These are phyloP conservation scores for Mycena pura DNA, from an alignment of 768 basidiomycete species.

Conservation along the genomic window DNA sequence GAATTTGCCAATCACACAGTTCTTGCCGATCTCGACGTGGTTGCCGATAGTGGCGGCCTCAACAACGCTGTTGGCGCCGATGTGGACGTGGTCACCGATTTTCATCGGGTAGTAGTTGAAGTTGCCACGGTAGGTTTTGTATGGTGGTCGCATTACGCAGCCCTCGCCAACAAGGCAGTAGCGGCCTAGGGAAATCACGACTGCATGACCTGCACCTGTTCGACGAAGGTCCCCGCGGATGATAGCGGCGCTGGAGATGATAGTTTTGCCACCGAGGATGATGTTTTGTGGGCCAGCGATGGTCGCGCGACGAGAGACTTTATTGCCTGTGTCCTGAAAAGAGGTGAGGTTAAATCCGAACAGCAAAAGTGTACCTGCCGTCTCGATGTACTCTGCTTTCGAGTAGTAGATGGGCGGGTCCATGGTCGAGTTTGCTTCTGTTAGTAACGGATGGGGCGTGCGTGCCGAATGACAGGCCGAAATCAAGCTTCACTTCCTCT, in stretches of 20 bases:
- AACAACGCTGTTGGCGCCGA: conserved; percentile 86
- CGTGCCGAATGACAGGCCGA: no score
- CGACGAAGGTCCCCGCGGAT: conserved; percentile 93
- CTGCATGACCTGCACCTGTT: conserved; percentile 90
- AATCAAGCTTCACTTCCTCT: no score
- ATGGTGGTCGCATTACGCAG: conserved; percentile 87
- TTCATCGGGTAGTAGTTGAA: conserved; percentile 99
- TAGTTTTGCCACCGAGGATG: conserved; percentile 95
- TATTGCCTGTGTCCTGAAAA: conserved; percentile 92
- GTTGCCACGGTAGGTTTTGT: conserved; percentile 88
- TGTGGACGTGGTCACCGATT: conserved; percentile 93
- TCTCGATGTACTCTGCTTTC: conserved; percentile 88
- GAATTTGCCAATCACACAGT: conserved; percentile 96
- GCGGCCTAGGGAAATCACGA: conserved; percentile 90
- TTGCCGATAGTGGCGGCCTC: conserved; percentile 96
- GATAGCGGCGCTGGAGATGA: conserved; percentile 89
- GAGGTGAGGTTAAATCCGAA: background rate
- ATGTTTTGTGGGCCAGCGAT: conserved; percentile 97
- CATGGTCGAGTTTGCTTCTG: no score
- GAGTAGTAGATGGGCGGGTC: conserved; percentile 81
- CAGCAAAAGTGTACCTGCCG: conserved; percentile 52
- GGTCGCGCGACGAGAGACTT: conserved; percentile 89
- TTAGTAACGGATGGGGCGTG: no score
- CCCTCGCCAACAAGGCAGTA: conserved; percentile 93
- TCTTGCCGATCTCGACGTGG: conserved; percentile 93